Evolutionary conservation across 371 early-diverging fungal species (phyloP).

Genomic region (Smittium culicis): DNA sequence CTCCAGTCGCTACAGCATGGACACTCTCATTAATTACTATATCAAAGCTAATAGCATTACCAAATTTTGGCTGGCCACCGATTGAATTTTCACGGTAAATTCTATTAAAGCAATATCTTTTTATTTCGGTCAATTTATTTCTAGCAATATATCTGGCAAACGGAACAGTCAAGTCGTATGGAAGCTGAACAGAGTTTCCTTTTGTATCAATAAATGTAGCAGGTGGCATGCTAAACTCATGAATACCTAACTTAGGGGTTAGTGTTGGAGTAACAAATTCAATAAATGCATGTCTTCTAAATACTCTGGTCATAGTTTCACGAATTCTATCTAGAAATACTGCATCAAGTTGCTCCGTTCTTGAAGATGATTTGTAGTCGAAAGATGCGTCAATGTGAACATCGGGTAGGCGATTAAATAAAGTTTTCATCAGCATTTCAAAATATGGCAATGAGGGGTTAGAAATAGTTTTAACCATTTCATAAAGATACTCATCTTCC

Average conservation of each 20-base stretch:
- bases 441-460: conserved; percentile 81
- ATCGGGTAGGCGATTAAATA: conserved; percentile 70
- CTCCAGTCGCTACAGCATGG: conserved; percentile 71
- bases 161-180: conserved; percentile 83
- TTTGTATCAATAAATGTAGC: conserved; percentile 67
- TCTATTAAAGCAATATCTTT: conserved; percentile 73
- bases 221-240: conserved; percentile 52
- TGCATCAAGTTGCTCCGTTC: conserved; percentile 39
- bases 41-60: conserved; percentile 81
- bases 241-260: conserved; percentile 61
- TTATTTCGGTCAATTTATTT: conserved; percentile 51
- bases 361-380: conserved; percentile 53
- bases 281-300: conserved; percentile 74
- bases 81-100: conserved; percentile 62
- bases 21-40: conserved; percentile 55
- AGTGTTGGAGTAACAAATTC: conserved; percentile 71
- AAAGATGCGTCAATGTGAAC: conserved; percentile 79
- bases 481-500: conserved; percentile 75
- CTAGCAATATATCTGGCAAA: conserved; percentile 77
- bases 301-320: conserved; percentile 62
- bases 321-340: conserved; percentile 55
- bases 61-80: conserved; percentile 66
- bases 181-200: conserved; percentile 73
- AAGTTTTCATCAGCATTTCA: conserved; percentile 57
- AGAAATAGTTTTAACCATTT: conserved; percentile 76